Conservation (phyloP, 352 stramenopile species). For the Phytophthora pistaciae region DNA sequence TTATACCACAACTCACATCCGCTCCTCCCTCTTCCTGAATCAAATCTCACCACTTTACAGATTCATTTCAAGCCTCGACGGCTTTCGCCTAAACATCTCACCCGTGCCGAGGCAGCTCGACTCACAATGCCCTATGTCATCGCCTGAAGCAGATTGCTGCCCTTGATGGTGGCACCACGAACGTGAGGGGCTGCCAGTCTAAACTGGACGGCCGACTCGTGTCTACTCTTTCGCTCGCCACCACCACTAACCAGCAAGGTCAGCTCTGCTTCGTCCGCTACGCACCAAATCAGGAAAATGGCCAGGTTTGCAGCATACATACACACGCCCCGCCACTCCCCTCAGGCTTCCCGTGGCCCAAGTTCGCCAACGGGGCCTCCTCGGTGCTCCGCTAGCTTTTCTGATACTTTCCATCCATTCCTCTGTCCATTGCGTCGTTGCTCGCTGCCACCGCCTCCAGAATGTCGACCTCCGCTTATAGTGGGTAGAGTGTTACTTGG, state of each 20-base stretch:
- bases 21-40: constrained; percentile 31
- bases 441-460: constrained; percentile 22
- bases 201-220: constrained; percentile 26
- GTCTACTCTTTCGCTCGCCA: constrained; percentile 37
- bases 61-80: constrained; percentile 42
- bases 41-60: constrained; percentile 53
- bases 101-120: constrained; percentile 34
- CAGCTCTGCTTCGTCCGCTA: constrained; percentile 37
- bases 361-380: constrained; percentile 34
- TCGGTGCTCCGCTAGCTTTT: constrained; percentile 28
- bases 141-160: constrained; percentile 35
- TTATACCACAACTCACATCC: constrained; percentile 49
- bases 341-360: constrained; percentile 43
- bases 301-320: constrained; percentile 28
- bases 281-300: constrained; percentile 31
- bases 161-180: constrained; percentile 33
- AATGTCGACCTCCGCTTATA: constrained; percentile 46
- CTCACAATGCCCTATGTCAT: constrained; percentile 43
- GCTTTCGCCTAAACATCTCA: constrained; percentile 32
- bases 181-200: constrained; percentile 32
- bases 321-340: constrained; percentile 30
- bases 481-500: constrained; percentile 68
- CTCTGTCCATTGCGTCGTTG: constrained; percentile 27
- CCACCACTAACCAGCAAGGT: constrained; percentile 44
- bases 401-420: constrained; percentile 35